phyloP scores from a whole-genome alignment of 441 rosid species.

The Melastoma candidum region DNA sequence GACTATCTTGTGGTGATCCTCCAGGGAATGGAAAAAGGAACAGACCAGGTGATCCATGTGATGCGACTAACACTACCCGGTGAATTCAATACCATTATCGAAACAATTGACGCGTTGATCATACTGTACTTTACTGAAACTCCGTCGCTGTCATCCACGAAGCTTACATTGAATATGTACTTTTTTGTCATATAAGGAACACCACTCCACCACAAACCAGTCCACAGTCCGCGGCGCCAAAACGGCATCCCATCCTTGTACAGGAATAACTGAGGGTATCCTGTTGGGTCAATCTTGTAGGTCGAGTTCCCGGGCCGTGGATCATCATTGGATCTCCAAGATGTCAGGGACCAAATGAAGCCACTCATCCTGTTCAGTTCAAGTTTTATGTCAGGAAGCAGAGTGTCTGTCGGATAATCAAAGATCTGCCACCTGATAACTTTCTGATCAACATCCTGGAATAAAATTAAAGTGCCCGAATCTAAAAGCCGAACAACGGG shows the following conservation, averaged over 20 bases:
- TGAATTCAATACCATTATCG: conserved; percentile 10
- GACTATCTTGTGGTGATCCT: too few relatives aligned
- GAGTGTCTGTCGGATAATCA: conserved; percentile 18
- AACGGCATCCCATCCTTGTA: conserved; percentile 14
- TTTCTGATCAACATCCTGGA: not conserved
- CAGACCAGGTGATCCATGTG: conserved; percentile 11
- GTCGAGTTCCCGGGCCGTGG: conserved; percentile 21
- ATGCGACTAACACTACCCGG: not conserved
- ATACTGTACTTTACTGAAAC: not conserved
- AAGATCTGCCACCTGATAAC: conserved; percentile 25
- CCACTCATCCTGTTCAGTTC: conserved; percentile 16
- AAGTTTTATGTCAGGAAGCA: conserved; percentile 17
- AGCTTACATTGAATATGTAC: not conserved
- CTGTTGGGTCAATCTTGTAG: conserved; percentile 6
- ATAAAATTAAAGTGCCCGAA: conserved; percentile 22
- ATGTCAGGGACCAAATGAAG: conserved; percentile 4
- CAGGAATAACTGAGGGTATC: conserved; percentile 15
- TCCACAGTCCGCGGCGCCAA: conserved; percentile 14
- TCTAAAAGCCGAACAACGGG: conserved; percentile 13
- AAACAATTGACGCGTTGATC: conserved; percentile 5
- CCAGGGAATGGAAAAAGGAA: too few relatives aligned
- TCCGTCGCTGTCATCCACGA: conserved; percentile 13
- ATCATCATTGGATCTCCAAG: conserved; percentile 24
- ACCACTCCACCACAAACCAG: conserved; percentile 9
- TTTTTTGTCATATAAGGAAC: conserved; percentile 10